Conservation (phyloP, 2,329 filamentous ascomycete genomes). For the Talaromyces sp. region DNA sequence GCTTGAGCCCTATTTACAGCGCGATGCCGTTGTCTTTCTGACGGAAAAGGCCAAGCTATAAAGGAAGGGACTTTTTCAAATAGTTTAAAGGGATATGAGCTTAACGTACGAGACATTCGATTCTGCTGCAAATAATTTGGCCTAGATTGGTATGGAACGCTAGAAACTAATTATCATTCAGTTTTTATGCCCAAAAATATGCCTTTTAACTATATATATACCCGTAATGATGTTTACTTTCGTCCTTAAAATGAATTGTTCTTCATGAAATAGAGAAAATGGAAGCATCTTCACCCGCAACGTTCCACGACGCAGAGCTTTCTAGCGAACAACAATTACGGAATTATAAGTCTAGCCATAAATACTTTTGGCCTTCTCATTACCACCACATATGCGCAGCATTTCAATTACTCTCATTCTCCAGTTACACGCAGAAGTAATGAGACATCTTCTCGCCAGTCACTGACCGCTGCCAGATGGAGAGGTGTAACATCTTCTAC, state of each 20-base stretch:
- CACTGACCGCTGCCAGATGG: neutral
- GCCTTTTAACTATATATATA: neutral
- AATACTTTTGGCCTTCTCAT: neutral
- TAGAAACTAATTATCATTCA: neutral
- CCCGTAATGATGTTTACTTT: neutral
- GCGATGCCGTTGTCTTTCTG: slow-evolving; percentile 8
- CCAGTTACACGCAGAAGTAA: neutral
- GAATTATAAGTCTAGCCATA: slow-evolving; percentile 1
- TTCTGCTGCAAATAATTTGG: neutral
- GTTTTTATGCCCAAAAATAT: neutral
- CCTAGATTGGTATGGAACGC: neutral
- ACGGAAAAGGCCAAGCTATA: neutral
- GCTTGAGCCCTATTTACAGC: slow-evolving; percentile 1
- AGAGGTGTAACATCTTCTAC: neutral
- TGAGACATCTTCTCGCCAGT: neutral
- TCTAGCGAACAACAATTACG: neutral
- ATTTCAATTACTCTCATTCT: neutral
- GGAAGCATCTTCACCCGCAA: neutral
- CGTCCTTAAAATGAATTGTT: neutral
- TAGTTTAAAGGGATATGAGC: neutral
- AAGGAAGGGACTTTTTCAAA: neutral
- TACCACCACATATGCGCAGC: neutral
- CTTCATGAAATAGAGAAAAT: neutral
- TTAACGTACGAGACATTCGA: no score
- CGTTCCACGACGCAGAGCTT: neutral